These are phyloP conservation scores for Forsythia suspensa DNA, from an alignment of 257 asterid species.

Conservation along the genomic window DNA sequence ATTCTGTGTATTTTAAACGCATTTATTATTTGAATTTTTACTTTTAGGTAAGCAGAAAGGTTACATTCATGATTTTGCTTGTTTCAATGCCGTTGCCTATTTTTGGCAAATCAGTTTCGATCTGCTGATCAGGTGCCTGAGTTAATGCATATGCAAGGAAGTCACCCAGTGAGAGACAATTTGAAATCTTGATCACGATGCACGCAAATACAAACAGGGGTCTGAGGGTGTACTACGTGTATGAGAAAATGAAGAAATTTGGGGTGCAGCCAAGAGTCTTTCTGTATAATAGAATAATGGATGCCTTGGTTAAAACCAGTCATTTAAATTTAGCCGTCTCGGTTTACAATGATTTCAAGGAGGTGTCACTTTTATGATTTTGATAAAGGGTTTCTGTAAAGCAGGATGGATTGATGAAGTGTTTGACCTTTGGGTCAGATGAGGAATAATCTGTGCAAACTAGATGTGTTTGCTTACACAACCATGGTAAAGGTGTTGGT, in stretches of 20 bases:
- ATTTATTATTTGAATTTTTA: conserved; percentile 26
- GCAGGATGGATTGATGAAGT: conserved; percentile 62
- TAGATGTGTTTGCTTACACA: conserved; percentile 98
- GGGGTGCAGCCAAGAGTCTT: conserved; percentile 88
- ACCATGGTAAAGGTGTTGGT: conserved; percentile 79
- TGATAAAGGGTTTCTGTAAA: conserved; percentile 87
- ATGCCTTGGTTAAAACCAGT: conserved; percentile 80
- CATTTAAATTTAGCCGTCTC: conserved; percentile 80
- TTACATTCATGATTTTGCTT: conserved; percentile 88
- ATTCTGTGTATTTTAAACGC: conserved; percentile 9
- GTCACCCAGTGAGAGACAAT: conserved; percentile 90
- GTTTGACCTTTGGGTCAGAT: conserved; percentile 58
- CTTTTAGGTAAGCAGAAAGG: conserved; percentile 90
- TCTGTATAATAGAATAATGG: conserved; percentile 83
- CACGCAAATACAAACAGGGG: conserved; percentile 88
- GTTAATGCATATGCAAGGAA: conserved; percentile 91
- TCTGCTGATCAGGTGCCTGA: conserved; percentile 97
- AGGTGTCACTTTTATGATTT: conserved; percentile 71
- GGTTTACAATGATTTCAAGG: conserved; percentile 79
- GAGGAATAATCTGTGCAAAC: conserved; percentile 81
- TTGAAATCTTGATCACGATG: conserved; percentile 89
- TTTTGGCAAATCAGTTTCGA: conserved; percentile 65
- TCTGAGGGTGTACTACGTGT: conserved; percentile 83
- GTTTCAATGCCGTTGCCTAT: conserved; percentile 90
- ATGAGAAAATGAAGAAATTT: conserved; percentile 90